phyloP scores from a whole-genome alignment of 2,329 filamentous ascomycete species.

The Thelonectria blattea region DNA sequence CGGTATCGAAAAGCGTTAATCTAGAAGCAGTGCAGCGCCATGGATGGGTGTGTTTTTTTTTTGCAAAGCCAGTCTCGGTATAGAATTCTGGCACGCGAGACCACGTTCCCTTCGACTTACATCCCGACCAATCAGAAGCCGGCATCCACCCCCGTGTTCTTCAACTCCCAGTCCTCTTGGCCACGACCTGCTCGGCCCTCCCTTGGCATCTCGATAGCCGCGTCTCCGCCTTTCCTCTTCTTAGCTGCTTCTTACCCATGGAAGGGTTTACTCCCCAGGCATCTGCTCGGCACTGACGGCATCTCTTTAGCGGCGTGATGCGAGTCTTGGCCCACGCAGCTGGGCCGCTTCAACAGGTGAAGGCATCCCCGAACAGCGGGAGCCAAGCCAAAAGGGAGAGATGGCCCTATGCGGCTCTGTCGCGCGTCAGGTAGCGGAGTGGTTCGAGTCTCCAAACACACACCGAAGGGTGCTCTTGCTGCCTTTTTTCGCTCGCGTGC shows the following conservation, averaged over 20 bases:
- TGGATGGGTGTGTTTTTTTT: neutral
- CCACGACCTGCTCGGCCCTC: neutral
- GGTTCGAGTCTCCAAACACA: conserved; percentile 10
- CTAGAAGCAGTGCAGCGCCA: neutral
- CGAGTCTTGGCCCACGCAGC: neutral
- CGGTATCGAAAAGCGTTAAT: neutral
- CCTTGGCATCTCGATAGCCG: conserved; percentile 23
- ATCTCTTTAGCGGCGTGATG: neutral
- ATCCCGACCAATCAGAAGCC: conserved; percentile 27
- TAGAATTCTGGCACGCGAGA: conserved; percentile 28
- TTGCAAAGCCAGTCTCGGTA: conserved; percentile 23
- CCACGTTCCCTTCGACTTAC: neutral
- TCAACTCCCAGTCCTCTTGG: conserved; percentile 32
- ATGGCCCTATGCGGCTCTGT: conserved; percentile 11
- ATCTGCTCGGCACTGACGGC: conserved; percentile 18
- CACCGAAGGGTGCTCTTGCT: conserved; percentile 28
- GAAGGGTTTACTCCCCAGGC: neutral
- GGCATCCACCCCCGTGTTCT: conserved; percentile 30
- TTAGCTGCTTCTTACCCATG: too few species aligned
- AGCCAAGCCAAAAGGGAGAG: neutral
- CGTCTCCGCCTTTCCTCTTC: neutral
- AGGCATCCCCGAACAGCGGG: conserved; percentile 9
- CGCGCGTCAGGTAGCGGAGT: neutral
- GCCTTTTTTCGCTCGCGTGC: conserved; percentile 5
- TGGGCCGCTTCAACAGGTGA: neutral